phyloP scores from a whole-genome alignment of 805 yeast genomes.

The Cyberlindnera japonica region DNA sequence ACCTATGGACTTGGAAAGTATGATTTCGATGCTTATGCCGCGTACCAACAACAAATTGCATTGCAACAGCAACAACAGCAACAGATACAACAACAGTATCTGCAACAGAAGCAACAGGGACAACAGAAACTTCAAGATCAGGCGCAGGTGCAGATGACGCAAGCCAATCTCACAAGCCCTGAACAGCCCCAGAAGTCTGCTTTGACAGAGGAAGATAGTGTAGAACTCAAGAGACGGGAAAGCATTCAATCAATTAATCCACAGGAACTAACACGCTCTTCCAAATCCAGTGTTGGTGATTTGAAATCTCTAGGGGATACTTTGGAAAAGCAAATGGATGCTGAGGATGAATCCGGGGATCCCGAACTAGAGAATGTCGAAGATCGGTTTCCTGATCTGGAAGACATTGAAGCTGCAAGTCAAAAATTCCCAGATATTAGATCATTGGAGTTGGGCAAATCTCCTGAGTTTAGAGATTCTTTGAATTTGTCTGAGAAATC shows the following conservation, averaged over 20 bases:
- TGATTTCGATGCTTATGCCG: conserved; percentile 52
- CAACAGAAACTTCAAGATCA: conserved; percentile 18
- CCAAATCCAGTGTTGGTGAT: conserved; percentile 27
- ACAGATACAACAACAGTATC: conserved; percentile 21
- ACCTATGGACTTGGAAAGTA: conserved; percentile 47
- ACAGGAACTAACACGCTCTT: conserved; percentile 21
- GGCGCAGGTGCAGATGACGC: not conserved
- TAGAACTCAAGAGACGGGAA: not conserved
- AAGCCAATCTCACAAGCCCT: no score
- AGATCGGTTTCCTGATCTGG: conserved; percentile 50
- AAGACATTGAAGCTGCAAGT: conserved; percentile 26
- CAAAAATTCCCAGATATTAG: conserved; percentile 15
- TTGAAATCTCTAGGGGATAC: conserved; percentile 7
- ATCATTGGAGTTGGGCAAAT: not conserved
- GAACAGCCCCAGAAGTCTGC: not conserved
- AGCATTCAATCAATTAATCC: conserved; percentile 13
- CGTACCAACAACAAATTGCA: conserved; percentile 40
- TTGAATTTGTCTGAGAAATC: not conserved
- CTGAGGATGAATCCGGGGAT: conserved; percentile 14
- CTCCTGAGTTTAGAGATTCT: not conserved
- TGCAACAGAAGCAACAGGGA: conserved; percentile 19
- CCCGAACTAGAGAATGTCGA: conserved; percentile 44
- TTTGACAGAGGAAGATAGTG: not conserved
- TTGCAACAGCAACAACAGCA: conserved; percentile 40
- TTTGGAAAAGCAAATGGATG: not conserved